A percentile compares a stretch with the other conserved stretches of the same genome.
phyloP scores from a whole-genome alignment of 2,329 filamentous ascomycete genomes.

The Colletotrichum gloeosporioides region DNA sequence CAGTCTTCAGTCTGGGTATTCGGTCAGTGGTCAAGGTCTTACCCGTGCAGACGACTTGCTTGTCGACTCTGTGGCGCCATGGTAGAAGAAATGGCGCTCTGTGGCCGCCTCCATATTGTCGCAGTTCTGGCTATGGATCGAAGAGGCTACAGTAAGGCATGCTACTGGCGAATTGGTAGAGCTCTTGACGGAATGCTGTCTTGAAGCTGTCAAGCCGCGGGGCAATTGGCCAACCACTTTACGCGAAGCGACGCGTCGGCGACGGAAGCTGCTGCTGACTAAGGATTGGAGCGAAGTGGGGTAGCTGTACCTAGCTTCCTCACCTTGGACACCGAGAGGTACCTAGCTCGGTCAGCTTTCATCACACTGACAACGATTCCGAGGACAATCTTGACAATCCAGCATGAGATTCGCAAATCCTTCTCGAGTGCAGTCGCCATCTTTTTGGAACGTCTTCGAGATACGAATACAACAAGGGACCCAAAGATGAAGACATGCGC shows the following conservation, averaged over 20 bases:
- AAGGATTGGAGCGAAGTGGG: not conserved
- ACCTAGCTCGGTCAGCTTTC: not conserved
- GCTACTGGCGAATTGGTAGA: not conserved
- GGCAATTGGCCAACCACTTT: constrained; percentile 10
- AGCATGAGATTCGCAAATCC: not conserved
- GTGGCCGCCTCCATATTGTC: constrained; percentile 51
- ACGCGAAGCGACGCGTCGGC: constrained; percentile 2
- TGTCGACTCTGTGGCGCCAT: constrained; percentile 33
- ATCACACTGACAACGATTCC: not conserved
- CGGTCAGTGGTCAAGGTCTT: not conserved
- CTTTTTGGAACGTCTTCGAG: no score
- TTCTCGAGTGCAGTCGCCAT: no score
- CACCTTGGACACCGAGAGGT: not conserved
- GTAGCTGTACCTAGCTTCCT: not conserved
- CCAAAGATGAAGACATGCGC: not conserved
- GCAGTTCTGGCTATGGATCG: not conserved
- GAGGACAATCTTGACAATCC: not conserved
- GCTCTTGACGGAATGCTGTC: not conserved
- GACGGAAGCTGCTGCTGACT: not conserved
- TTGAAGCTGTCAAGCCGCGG: not conserved
- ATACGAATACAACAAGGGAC: not conserved
- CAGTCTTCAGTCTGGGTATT: not conserved
- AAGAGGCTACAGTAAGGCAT: not conserved
- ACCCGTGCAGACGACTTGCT: constrained; percentile 9
- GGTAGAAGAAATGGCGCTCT: constrained; percentile 55